Evolutionary conservation across 805 yeast species (phyloP), one percentile per base, ranked within the genome.

Genomic region (Soucietia sequanensis): DNA sequence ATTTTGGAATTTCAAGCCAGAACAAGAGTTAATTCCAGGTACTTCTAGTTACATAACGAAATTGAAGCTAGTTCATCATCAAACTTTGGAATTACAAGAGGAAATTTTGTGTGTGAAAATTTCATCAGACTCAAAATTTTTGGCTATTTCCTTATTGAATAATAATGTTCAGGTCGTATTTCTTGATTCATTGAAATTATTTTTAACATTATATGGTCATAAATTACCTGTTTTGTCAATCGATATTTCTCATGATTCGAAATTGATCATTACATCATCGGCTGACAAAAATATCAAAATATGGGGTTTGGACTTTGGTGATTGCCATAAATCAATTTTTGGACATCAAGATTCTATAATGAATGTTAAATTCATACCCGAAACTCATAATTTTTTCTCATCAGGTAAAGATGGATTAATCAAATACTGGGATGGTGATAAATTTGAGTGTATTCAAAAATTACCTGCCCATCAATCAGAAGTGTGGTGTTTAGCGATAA

Each of bases 291-390:
- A 93, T 60, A 86, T 93, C 55, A 89, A 95, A 63, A 84, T 93
- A 38, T 93, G 99, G 99, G 99, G 99, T 33, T 68, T 93, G 39
- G 99, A 93, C 59, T 93, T 93, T 62, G 99, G 99, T 62, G 99
- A 93, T 62, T 93, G 99, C 70, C 99, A 93, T 61, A 84, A 84
- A 57, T 91, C 98, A 2, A 78, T 93, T 18, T 93, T 93, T 59
- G 99, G 95, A 1, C 99, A 93, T 58, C 95, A 89, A 53, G 99
- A 93, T 58, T 83, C 96, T 3, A 86, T 93, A 39, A 87, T 91
- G 95, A 73, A 75, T 44, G 95, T 91, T 20, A 75, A 69, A 41
- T 93, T 93, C 52, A 72, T 89, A 33, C 91, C 95, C 2, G 81
- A 79, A n/a, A 72, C 85, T 10, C 96, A 91, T 56, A 79, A 90